These are phyloP conservation scores for Asterella californica DNA, from an alignment of 225 moss, liverwort and hornwort genomes.

Conservation along the genomic window DNA sequence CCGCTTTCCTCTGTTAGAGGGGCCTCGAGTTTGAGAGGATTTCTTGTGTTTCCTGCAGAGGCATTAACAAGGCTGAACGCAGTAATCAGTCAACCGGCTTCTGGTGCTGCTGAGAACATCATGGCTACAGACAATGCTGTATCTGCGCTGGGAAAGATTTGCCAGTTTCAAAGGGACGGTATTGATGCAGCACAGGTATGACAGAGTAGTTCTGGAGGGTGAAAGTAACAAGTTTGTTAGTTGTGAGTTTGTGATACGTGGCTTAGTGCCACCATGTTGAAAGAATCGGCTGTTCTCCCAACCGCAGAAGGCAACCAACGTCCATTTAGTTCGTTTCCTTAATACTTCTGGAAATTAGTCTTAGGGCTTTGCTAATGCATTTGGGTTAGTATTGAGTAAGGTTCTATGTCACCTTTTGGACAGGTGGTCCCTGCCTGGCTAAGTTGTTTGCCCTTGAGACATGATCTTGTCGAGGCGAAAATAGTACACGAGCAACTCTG, in stretches of 20 bases:
- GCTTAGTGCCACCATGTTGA: too few relatives aligned
- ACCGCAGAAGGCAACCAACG: too few relatives aligned
- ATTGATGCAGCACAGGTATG: constrained; percentile 62
- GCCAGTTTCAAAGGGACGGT: constrained; percentile 90
- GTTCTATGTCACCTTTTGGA: not conserved
- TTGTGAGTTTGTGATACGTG: too few relatives aligned
- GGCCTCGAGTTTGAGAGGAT: not conserved
- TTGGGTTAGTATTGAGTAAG: not conserved
- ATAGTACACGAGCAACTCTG: constrained; percentile 98
- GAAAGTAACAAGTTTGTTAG: too few relatives aligned
- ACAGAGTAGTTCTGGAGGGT: not conserved
- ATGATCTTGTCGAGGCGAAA: constrained; percentile 92
- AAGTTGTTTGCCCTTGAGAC: constrained; percentile 82
- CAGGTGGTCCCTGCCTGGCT: constrained; percentile 99
- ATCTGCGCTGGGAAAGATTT: constrained; percentile 95
- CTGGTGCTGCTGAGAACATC: constrained; percentile 67
- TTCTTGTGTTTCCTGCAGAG: constrained; percentile 42
- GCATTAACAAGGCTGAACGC: constrained; percentile 79
- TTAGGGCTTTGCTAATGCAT: not conserved
- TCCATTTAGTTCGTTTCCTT: not conserved
- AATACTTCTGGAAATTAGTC: not conserved
- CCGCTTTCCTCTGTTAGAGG: too few relatives aligned
- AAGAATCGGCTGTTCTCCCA: not conserved
- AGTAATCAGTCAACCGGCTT: constrained; percentile 65
- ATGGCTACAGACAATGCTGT: constrained; percentile 99